Evolutionary conservation across 2,329 filamentous ascomycete genomes (phyloP).

Genomic region (Penicillium sp.): DNA sequence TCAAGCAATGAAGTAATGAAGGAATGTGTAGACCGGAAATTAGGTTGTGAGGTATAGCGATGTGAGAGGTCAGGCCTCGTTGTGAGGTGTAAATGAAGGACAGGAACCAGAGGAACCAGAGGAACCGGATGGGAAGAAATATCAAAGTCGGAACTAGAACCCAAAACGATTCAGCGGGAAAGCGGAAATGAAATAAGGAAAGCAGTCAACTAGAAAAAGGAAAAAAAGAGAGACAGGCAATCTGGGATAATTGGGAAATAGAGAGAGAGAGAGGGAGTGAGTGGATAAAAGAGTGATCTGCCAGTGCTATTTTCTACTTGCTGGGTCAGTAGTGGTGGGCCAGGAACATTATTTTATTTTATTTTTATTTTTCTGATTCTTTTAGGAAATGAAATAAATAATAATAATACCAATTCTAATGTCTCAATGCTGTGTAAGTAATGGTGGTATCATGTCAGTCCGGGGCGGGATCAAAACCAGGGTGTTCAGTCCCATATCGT

Average conservation of each 20-base stretch:
- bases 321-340: conserved; percentile 28
- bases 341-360: conserved; percentile 25
- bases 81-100: conserved; percentile 29
- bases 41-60: conserved; percentile 13
- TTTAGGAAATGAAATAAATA: neutral
- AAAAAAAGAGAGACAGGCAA: conserved; percentile 33
- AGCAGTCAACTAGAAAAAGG: conserved; percentile 26
- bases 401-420: conserved; percentile 3
- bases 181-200: conserved; percentile 26
- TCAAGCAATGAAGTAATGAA: conserved; percentile 6
- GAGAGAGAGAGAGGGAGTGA: conserved; percentile 23
- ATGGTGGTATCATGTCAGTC: conserved; percentile 10
- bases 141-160: conserved; percentile 22
- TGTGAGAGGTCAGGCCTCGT: conserved; percentile 22
- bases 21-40: conserved; percentile 33
- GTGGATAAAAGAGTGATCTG: conserved; percentile 39
- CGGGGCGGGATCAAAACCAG: conserved; percentile 15
- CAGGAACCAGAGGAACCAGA: conserved; percentile 34
- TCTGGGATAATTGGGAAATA: conserved; percentile 14
- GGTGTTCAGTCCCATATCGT: conserved; percentile 2
- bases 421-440: conserved; percentile 13
- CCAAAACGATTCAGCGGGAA: conserved; percentile 30
- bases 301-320: conserved; percentile 31
- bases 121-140: conserved; percentile 30
- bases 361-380: neutral